Evolutionary conservation across 192 early-diverging fungal genomes (phyloP).

Genomic region (Jimgerdemannia lactiflua): DNA sequence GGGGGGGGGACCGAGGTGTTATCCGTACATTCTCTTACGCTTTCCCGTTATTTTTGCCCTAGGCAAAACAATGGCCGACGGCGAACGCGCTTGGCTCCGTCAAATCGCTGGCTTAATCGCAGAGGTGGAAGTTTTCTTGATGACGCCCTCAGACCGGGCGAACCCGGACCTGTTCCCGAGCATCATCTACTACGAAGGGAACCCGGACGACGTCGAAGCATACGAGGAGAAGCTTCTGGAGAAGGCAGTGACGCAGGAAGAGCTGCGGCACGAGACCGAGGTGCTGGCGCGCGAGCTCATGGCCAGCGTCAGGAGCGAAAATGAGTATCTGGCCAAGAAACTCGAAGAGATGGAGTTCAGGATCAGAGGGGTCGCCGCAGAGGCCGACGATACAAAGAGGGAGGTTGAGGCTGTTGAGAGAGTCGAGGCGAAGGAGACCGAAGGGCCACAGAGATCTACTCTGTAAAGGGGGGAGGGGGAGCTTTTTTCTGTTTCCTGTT

Average conservation of each 20-base stretch:
- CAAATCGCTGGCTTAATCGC: background rate
- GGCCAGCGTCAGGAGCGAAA: background rate
- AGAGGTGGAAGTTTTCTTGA: background rate
- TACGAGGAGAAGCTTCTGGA: background rate
- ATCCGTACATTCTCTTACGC: background rate
- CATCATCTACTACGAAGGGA: background rate
- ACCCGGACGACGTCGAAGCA: background rate
- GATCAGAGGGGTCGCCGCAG: background rate
- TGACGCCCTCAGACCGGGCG: background rate
- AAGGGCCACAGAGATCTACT: background rate
- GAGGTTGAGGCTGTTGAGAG: background rate
- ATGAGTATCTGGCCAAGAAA: background rate
- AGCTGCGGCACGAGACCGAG: background rate
- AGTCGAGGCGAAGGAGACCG: background rate
- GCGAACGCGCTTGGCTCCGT: background rate
- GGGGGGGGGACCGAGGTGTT: too few species aligned
- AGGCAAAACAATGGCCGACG: background rate
- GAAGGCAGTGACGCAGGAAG: background rate
- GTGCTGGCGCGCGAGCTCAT: background rate
- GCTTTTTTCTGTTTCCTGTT: too few species aligned
- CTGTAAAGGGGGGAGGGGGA: too few species aligned
- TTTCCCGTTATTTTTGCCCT: background rate
- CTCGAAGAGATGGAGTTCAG: background rate
- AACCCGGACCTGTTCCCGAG: background rate
- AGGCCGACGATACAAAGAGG: background rate